Percentiles rank a stretch among this genome's conserved stretches.
phyloP scores from a whole-genome alignment of 2,329 filamentous ascomycete species.

The Colletotrichum phormii region DNA sequence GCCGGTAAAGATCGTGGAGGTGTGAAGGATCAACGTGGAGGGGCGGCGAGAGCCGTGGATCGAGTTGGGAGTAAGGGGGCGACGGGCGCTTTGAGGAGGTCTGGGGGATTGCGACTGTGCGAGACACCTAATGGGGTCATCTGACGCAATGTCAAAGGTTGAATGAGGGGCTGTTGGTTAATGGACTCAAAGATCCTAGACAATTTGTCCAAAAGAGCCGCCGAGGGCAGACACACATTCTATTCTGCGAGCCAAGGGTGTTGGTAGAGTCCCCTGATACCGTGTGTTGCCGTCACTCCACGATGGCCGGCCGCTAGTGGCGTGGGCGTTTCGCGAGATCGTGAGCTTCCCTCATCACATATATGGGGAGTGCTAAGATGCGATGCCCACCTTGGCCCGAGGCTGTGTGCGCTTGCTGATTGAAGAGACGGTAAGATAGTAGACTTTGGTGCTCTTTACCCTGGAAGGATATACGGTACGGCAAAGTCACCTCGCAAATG shows the following conservation, averaged over 20 bases:
- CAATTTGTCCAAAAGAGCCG: background rate
- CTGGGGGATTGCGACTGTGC: conserved; percentile 15
- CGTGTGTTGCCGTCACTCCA: conserved; percentile 15
- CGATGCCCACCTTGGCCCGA: background rate
- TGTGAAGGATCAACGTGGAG: conserved; percentile 18
- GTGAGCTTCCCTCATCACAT: background rate
- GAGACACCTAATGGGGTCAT: conserved; percentile 28
- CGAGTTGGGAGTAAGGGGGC: background rate
- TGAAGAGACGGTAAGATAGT: background rate
- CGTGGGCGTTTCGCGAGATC: background rate
- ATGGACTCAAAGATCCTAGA: background rate
- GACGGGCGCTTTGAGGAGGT: conserved; percentile 15
- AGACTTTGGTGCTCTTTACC: background rate
- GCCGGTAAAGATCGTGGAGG: conserved; percentile 23
- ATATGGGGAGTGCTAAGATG: background rate
- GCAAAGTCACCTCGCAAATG: background rate
- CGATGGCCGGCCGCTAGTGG: conserved; percentile 4
- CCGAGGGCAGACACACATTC: background rate
- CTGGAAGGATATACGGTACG: background rate
- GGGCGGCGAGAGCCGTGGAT: conserved; percentile 21
- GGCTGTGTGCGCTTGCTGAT: background rate
- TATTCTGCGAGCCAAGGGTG: background rate
- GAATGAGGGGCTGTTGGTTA: background rate
- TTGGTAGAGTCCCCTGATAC: background rate
- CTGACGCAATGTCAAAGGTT: conserved; percentile 13